phyloP scores from a whole-genome alignment of 768 basidiomycete genomes.

The Chlorophyllum brunneum region DNA sequence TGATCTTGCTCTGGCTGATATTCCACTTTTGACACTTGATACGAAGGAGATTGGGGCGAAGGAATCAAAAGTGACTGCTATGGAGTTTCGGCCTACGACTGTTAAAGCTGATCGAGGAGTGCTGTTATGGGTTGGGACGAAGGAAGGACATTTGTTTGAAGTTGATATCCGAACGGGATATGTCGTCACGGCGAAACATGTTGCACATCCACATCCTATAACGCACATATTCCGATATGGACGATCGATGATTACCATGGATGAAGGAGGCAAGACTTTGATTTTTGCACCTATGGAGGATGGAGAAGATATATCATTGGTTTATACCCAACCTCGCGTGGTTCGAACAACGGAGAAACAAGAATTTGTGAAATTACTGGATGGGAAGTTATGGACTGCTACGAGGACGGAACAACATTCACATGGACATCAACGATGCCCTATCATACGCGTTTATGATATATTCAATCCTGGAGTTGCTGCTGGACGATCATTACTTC shows the following conservation, averaged over 20 bases:
- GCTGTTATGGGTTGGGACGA: conserved; percentile 84
- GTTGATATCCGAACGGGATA: conserved; percentile 64
- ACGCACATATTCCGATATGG: conserved; percentile 72
- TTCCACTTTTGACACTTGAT: conserved; percentile 49
- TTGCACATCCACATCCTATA: conserved; percentile 64
- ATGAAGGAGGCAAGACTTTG: conserved; percentile 81
- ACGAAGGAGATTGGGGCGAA: conserved; percentile 60
- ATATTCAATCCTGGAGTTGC: conserved; percentile 59
- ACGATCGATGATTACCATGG: conserved; percentile 71
- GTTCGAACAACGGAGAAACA: conserved; percentile 77
- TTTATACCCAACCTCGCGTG: conserved; percentile 48
- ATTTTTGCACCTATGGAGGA: conserved; percentile 54
- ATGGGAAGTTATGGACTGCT: conserved; percentile 83
- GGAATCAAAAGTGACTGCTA: conserved; percentile 66
- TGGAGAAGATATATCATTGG: conserved; percentile 41
- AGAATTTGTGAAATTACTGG: conserved; percentile 72
- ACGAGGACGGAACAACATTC: conserved; percentile 38
- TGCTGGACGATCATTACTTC: conserved; percentile 49
- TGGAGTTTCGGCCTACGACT: conserved; percentile 67
- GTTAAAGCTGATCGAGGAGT: conserved; percentile 49
- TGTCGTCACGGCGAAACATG: conserved; percentile 53
- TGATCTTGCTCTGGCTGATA: conserved; percentile 46
- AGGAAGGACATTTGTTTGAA: conserved; percentile 85
- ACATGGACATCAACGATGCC: conserved; percentile 40
- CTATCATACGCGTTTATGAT: conserved; percentile 82